phyloP scores from a whole-genome alignment of 2,329 filamentous ascomycete species.

The Talaromyces sp. region DNA sequence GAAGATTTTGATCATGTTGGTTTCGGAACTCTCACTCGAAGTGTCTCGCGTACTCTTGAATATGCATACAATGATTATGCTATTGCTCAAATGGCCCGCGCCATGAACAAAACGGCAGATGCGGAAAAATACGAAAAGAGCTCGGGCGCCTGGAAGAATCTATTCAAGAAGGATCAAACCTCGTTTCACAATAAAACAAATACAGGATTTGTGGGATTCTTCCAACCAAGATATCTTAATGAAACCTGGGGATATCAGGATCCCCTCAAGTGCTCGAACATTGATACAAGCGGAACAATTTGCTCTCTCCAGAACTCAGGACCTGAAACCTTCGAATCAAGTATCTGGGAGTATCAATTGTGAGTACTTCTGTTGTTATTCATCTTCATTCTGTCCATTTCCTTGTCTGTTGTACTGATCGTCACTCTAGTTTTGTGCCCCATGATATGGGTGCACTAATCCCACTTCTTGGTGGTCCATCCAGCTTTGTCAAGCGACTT shows the following conservation, averaged over 20 bases:
- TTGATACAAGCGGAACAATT: constrained; percentile 47
- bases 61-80: constrained; percentile 77
- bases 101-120: constrained; percentile 58
- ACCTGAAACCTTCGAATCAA: constrained; percentile 38
- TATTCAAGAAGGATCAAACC: constrained; percentile 64
- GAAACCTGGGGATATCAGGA: constrained; percentile 69
- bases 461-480: constrained; percentile 60
- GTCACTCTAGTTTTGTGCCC: constrained; percentile 52
- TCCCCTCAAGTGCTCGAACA: constrained; percentile 59
- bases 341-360: constrained; percentile 44
- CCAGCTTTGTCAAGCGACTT: constrained; percentile 60
- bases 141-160: constrained; percentile 68
- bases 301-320: constrained; percentile 39
- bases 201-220: constrained; percentile 71
- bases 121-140: constrained; percentile 61
- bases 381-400: neutral
- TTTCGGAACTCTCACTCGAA: constrained; percentile 70
- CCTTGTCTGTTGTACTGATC: constrained; percentile 35
- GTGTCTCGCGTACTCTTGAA: constrained; percentile 71
- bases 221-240: constrained; percentile 70
- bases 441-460: constrained; percentile 59
- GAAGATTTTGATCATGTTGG: constrained; percentile 69
- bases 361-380: constrained; percentile 53
- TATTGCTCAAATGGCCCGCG: constrained; percentile 63
- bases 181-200: constrained; percentile 60